phyloP scores from a whole-genome alignment of 805 yeast genomes.

The Jamesozyma rosinii region DNA sequence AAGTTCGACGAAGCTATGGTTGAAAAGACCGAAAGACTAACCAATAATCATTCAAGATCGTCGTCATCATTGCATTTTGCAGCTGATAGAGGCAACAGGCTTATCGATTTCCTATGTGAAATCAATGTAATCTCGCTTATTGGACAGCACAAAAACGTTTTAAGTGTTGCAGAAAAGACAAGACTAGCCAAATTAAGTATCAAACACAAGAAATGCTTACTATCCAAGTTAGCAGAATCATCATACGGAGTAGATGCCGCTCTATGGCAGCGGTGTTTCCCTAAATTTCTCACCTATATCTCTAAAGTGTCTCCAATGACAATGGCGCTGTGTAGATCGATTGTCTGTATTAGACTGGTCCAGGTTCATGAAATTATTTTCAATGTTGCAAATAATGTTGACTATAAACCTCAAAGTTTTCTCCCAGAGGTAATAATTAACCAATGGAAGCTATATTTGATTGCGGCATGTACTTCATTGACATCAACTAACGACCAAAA shows the following conservation, averaged over 20 bases:
- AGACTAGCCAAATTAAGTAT: slow-evolving; percentile 54
- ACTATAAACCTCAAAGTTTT: slow-evolving; percentile 27
- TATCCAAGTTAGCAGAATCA: slow-evolving; percentile 76
- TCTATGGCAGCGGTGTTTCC: slow-evolving; percentile 87
- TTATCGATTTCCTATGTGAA: slow-evolving; percentile 67
- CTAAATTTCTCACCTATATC: slow-evolving; percentile 58
- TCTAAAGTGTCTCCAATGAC: slow-evolving; percentile 84
- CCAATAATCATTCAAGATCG: slow-evolving; percentile 38
- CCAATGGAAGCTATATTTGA: slow-evolving; percentile 82
- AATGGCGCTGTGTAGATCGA: slow-evolving; percentile 83
- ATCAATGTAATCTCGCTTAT: slow-evolving; percentile 60
- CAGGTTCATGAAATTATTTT: slow-evolving; percentile 69
- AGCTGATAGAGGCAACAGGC: slow-evolving; percentile 67
- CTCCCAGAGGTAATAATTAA: slow-evolving; percentile 67
- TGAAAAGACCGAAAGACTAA: slow-evolving; percentile 33
- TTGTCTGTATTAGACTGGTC: slow-evolving; percentile 80
- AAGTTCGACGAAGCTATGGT: slow-evolving; percentile 78
- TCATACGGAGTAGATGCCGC: slow-evolving; percentile 94
- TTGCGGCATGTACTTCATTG: slow-evolving; percentile 84
- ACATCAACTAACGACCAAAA: slow-evolving; percentile 86
- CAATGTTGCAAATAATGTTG: slow-evolving; percentile 41
- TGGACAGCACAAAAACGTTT: slow-evolving; percentile 37
- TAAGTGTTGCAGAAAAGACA: slow-evolving; percentile 70
- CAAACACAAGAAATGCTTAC: slow-evolving; percentile 51
- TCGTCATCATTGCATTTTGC: slow-evolving; percentile 53